phyloP scores from a whole-genome alignment of 2,329 filamentous ascomycete genomes.

The Taxawa tesnikishii region DNA sequence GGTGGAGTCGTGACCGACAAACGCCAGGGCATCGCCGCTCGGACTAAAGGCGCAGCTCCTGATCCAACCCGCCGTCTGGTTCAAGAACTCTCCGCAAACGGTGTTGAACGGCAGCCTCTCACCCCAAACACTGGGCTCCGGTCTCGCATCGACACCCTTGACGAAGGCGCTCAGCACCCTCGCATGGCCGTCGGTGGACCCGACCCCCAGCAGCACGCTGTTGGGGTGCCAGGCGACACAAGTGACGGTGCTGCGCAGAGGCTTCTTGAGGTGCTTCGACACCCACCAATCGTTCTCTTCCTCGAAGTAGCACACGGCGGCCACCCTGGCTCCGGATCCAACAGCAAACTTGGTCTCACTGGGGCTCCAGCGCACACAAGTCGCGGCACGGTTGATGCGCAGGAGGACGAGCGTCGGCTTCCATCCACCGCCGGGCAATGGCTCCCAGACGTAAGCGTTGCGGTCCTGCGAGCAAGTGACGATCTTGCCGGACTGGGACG shows the following conservation, averaged over 20 bases:
- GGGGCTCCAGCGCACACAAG: conserved; percentile 93
- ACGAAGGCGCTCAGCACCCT: conserved; percentile 92
- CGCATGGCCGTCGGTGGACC: conserved; percentile 94
- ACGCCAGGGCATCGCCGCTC: conserved; percentile 83
- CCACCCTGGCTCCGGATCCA: conserved; percentile 86
- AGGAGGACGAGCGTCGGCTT: conserved; percentile 95
- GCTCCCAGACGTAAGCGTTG: conserved; percentile 97
- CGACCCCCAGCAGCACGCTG: conserved; percentile 84
- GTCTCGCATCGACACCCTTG: conserved; percentile 81
- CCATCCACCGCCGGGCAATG: conserved; percentile 71
- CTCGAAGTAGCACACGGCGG: conserved; percentile 97
- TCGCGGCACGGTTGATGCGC: conserved; percentile 91
- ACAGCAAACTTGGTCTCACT: conserved; percentile 97
- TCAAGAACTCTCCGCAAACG: conserved; percentile 90
- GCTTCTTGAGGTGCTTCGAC: conserved; percentile 98
- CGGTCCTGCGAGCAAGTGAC: conserved; percentile 97
- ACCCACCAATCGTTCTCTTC: conserved; percentile 99
- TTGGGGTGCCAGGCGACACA: conserved; percentile 96
- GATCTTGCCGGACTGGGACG: conserved; percentile 78
- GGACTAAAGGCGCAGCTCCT: conserved; percentile 90
- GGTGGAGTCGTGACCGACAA: conserved; percentile 89
- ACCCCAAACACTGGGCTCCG: conserved; percentile 82
- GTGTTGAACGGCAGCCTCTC: conserved; percentile 96
- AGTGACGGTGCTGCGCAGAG: conserved; percentile 92
- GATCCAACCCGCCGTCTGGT: conserved; percentile 94